Conservation (phyloP, 2,329 filamentous ascomycete species). For the Monilinia vaccinii-corymbosi region DNA sequence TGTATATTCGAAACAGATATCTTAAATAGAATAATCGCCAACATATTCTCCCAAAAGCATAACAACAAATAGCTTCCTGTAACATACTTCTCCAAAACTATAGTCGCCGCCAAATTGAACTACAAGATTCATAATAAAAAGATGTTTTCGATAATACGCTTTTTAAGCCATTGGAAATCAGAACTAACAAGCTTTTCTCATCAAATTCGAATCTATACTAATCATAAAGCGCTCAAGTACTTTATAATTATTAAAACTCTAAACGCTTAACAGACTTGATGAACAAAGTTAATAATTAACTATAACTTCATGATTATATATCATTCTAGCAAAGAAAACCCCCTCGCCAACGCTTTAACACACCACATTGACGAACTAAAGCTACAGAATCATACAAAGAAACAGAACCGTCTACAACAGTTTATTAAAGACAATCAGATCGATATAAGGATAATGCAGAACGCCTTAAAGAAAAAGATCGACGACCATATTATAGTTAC, state of each 20-base stretch:
- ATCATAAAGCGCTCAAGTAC: not conserved
- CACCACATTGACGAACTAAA: not conserved
- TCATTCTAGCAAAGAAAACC: not conserved
- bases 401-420: not conserved
- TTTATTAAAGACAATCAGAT: not conserved
- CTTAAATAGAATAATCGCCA: too few relatives aligned
- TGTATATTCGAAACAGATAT: too few relatives aligned
- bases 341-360: not conserved
- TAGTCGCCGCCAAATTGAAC: too few relatives aligned
- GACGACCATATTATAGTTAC: too few relatives aligned
- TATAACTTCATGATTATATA: not conserved
- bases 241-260: not conserved
- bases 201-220: too few relatives aligned
- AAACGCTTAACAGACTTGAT: not conserved
- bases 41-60: too few relatives aligned
- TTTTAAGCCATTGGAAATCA: too few relatives aligned
- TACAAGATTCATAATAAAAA: too few relatives aligned
- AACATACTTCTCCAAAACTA: too few relatives aligned
- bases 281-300: not conserved
- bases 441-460: not conserved
- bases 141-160: too few relatives aligned
- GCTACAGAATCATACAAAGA: not conserved
- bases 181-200: too few relatives aligned
- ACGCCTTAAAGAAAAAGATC: not conserved
- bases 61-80: too few relatives aligned